Conservation (phyloP, 2,329 filamentous ascomycete genomes). For the Penicillium decumbens region DNA sequence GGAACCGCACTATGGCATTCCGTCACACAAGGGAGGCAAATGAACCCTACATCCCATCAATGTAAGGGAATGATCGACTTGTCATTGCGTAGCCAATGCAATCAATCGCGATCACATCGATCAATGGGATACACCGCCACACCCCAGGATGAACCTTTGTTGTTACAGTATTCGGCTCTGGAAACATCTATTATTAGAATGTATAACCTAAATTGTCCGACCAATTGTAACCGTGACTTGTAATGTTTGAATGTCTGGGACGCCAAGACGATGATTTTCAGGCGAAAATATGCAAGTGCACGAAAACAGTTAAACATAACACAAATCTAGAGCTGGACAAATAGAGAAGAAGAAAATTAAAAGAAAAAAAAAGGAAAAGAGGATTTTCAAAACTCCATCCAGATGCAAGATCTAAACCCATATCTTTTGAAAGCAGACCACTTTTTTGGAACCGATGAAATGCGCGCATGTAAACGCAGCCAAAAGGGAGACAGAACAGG, state of each 20-base stretch:
- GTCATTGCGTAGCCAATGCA: not conserved
- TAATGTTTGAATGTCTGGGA: not conserved
- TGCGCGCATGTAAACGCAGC: conserved; percentile 14
- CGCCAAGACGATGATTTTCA: not conserved
- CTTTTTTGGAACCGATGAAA: conserved; percentile 16
- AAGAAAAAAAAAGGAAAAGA: not conserved
- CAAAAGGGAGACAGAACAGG: conserved; percentile 1
- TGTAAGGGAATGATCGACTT: conserved; percentile 1
- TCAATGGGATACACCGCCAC: too few species aligned
- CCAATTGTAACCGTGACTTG: not conserved
- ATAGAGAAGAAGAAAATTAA: not conserved
- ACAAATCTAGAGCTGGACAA: not conserved
- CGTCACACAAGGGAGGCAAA: conserved; percentile 2
- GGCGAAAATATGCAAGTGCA: not conserved
- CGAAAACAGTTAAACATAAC: not conserved
- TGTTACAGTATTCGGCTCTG: too few species aligned
- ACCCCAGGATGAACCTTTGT: too few species aligned
- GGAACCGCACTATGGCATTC: not conserved
- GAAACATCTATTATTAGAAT: too few species aligned
- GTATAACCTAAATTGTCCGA: not conserved
- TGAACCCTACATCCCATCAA: conserved; percentile 7
- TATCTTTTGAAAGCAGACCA: conserved; percentile 6
- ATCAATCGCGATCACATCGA: too few species aligned
- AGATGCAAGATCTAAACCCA: conserved; percentile 15
- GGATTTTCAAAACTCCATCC: conserved; percentile 5